Evolutionary conservation across 345 rosid species (phyloP).

Genomic region (Salix viminalis): DNA sequence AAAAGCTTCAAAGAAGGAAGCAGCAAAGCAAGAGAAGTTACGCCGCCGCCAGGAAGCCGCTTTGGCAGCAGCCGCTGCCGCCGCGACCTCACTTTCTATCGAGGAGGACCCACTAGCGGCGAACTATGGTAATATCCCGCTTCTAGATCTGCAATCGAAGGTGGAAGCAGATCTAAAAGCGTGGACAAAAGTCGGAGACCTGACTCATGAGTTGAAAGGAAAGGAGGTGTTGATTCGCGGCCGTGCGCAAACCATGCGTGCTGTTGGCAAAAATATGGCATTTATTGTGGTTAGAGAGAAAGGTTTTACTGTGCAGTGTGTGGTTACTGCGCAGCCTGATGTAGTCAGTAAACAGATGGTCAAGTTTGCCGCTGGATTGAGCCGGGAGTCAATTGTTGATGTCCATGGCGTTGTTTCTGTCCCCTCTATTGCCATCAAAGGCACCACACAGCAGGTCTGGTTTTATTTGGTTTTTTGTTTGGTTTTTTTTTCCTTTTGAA

Average conservation of each 20-base stretch:
- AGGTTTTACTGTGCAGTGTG: constrained; percentile 75
- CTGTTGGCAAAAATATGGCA: constrained; percentile 49
- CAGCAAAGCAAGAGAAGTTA: constrained; percentile 66
- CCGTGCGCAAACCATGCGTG: constrained; percentile 49
- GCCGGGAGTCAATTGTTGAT: constrained; percentile 65
- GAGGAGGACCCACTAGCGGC: constrained; percentile 37
- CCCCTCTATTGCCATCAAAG: constrained; percentile 36
- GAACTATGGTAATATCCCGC: constrained; percentile 63
- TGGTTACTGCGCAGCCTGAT: constrained; percentile 42
- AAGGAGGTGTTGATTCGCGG: constrained; percentile 59
- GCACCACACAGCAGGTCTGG: constrained; percentile 17
- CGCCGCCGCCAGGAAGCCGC: constrained; percentile 64
- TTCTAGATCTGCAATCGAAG: constrained; percentile 55
- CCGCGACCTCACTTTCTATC: constrained; percentile 31
- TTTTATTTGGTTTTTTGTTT: background rate
- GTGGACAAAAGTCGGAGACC: constrained; percentile 46
- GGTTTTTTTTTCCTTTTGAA: background rate
- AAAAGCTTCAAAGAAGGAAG: constrained; percentile 84
- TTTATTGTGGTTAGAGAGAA: constrained; percentile 62
- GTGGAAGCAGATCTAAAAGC: constrained; percentile 28
- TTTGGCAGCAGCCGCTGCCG: constrained; percentile 20
- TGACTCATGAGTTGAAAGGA: constrained; percentile 40
- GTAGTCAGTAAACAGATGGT: constrained; percentile 61
- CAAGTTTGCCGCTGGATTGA: constrained; percentile 46
- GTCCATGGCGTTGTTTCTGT: constrained; percentile 13